Base-by-base conservation (phyloP, 768 basidiomycete species). In the Leccinum fibrillosum region DNA sequence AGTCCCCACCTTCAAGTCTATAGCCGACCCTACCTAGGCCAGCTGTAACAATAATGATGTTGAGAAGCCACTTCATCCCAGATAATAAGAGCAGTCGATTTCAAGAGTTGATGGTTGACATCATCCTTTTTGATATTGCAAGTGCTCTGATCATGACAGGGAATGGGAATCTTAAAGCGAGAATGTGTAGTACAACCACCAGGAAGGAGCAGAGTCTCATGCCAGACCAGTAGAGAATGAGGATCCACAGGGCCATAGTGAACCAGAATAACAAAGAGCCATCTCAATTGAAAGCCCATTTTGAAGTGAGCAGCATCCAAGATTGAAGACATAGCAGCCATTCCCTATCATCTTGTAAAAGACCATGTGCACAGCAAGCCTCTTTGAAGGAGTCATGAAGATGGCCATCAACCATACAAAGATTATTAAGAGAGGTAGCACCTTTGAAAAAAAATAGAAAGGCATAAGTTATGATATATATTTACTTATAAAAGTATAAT, bases 351-450 rank as follows among this genome's bases (percentile, higher is more conserved):
- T 80, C 74, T 45, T 78, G 72, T 11, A 82, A 65, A 0, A 82
- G 69, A 0, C 80, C 81, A 34, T 3, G 11, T 32, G 45, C 45
- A 35, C 0, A 15, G 53, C 81, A 82, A 7, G 80, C 79, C 3
- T 72, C 75, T 30, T 42, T 42, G n/a, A 42, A 42, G 39, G 0
- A 42, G 39, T 42, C n/a, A 42, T 42, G 39, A 42, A 42, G 39
- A n/a, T n/a, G 39, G n/a, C 39, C 39, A 42, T n/a, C n/a, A 42
- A 42, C 15, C n/a, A 17, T 42, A 19, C 42, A 44, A 19, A n/a
- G n/a, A 44, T 44, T n/a, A 17, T 44, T n/a, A 44, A n/a, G 19
- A 19, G n/a, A 44, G 19, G 42, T 44, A 44, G 42, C 11, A 45
- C 4, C 44, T 45, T 6, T 45, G n/a, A 44, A 44, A 9, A 15